Conservation (phyloP, 139 green algal genomes). For the Monoraphidium neglectum region DNA sequence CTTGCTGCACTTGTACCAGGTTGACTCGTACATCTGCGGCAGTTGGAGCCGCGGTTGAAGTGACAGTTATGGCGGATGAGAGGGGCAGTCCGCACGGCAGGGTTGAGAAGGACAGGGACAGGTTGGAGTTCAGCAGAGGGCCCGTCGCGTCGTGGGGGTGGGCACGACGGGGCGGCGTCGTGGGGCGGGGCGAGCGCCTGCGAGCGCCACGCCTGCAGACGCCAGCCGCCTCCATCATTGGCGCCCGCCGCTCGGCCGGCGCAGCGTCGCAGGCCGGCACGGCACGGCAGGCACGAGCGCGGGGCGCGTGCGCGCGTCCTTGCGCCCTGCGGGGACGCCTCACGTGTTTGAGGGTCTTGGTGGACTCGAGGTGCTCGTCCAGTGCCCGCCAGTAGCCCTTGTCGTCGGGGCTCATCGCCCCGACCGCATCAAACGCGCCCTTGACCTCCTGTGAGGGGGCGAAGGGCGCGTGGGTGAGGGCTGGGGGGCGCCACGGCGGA, state of each 20-base stretch:
- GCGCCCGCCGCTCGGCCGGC: no score
- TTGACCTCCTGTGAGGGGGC: background rate
- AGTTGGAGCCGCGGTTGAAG: background rate
- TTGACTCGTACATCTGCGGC: conserved; percentile 32
- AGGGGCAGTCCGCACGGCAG: background rate
- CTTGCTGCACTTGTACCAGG: conserved; percentile 35
- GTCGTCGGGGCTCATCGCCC: background rate
- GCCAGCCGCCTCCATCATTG: no score
- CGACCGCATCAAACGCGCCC: background rate
- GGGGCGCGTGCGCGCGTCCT: background rate
- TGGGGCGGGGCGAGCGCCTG: background rate
- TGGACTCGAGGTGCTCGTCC: conserved; percentile 11
- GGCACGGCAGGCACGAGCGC: background rate
- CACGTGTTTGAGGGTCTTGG: conserved; percentile 26
- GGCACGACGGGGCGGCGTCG: background rate
- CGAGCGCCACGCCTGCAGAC: background rate
- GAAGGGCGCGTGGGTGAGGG: no score
- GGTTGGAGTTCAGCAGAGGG: background rate
- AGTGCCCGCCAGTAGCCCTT: conserved; percentile 19
- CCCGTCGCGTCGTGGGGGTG: background rate
- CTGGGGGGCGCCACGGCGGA: no score
- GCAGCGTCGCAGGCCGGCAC: background rate
- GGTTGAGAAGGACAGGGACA: background rate
- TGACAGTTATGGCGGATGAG: background rate
- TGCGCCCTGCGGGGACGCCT: no score